Evolutionary conservation across 2,329 filamentous ascomycete genomes (phyloP).

Genomic region (Septoria linicola): DNA sequence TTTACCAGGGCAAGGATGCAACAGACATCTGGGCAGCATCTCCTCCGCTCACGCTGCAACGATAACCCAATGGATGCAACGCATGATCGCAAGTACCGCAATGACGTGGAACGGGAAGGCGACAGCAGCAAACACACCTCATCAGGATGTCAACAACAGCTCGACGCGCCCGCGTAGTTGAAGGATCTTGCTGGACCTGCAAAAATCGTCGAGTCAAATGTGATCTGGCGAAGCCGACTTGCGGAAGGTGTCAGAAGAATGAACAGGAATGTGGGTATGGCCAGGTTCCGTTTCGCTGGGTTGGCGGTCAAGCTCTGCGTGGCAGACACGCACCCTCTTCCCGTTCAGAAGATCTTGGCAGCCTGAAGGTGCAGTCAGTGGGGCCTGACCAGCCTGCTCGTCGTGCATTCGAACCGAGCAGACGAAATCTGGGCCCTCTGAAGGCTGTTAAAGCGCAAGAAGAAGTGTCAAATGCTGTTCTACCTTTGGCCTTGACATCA

Average conservation of each 20-base stretch:
- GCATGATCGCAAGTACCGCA: not conserved
- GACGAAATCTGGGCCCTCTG: not conserved
- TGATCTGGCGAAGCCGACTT: slow-evolving; percentile 18
- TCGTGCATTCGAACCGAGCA: not conserved
- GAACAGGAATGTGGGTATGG: slow-evolving; percentile 22
- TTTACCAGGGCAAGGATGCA: too few relatives aligned
- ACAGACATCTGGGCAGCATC: too few relatives aligned
- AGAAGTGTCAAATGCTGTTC: not conserved
- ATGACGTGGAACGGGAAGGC: slow-evolving; percentile 1
- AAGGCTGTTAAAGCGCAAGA: not conserved
- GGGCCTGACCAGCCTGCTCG: not conserved
- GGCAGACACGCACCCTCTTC: slow-evolving; percentile 16
- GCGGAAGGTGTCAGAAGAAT: slow-evolving; percentile 11
- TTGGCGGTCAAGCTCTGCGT: slow-evolving; percentile 21
- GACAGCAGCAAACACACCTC: not conserved
- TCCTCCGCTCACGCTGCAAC: too few relatives aligned
- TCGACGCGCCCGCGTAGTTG: slow-evolving; percentile 34
- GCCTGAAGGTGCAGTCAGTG: not conserved
- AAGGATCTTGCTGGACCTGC: slow-evolving; percentile 23
- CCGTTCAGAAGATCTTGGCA: not conserved
- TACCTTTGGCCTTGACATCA: slow-evolving; percentile 5
- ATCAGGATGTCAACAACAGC: slow-evolving; percentile 11
- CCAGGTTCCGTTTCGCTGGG: slow-evolving; percentile 20
- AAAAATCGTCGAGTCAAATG: slow-evolving; percentile 19
- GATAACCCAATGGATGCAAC: slow-evolving; percentile 1